A percentile compares a stretch with the other conserved stretches of the same genome.
phyloP scores from a whole-genome alignment of 106 monocot species.

The Dioscorea zingiberensis region DNA sequence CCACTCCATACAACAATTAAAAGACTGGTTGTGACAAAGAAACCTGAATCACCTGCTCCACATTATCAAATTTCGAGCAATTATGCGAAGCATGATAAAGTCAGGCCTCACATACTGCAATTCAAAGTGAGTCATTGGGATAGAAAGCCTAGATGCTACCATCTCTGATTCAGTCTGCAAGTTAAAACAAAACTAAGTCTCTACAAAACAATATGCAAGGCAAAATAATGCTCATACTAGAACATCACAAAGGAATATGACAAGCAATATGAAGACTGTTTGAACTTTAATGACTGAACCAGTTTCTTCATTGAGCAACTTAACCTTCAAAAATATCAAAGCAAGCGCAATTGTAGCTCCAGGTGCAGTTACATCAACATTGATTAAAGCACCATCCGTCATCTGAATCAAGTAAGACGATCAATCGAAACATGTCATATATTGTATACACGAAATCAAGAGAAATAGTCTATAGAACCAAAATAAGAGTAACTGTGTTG shows the following conservation, averaged over 20 bases:
- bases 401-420: conserved; percentile 35
- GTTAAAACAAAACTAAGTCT: neutral
- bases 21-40: neutral
- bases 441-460: too few relatives aligned
- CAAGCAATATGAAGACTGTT: neutral
- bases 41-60: conserved; percentile 69
- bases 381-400: conserved; percentile 74
- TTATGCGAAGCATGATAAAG: conserved; percentile 91
- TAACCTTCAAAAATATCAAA: conserved; percentile 89
- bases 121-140: conserved; percentile 80
- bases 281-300: too few relatives aligned
- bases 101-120: conserved; percentile 96
- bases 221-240: too few relatives aligned
- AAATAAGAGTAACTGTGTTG: too few relatives aligned
- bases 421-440: neutral
- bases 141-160: conserved; percentile 57
- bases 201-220: neutral
- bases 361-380: conserved; percentile 94
- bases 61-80: conserved; percentile 86
- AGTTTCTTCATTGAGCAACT: too few relatives aligned
- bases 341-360: conserved; percentile 91
- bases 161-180: conserved; percentile 80
- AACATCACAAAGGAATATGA: too few relatives aligned
- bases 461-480: too few relatives aligned
- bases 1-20: neutral